Evolutionary conservation across 202 grass and related monocot genomes (phyloP), one percentile per base, ranked within the genome.

Genomic region (Setaria viridis): DNA sequence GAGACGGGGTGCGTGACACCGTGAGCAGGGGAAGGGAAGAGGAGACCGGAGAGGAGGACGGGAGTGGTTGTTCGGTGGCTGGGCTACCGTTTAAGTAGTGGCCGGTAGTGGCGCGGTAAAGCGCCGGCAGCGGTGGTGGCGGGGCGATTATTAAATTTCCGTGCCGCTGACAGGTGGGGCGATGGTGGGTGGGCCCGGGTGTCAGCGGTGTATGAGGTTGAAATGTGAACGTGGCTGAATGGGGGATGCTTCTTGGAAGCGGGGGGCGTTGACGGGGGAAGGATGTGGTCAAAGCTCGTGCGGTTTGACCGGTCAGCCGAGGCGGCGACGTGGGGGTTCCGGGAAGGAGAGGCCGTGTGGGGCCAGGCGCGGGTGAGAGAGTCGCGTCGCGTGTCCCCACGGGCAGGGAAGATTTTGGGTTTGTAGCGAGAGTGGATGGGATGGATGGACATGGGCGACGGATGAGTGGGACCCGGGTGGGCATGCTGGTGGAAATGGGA

Each of bases 271-370:
- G 77, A 85, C 35, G 46, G 6, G 6, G 3, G 7, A 35, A 42
- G 12, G 45, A 33, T 2, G 2, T 25, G 14, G 89, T 91, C 81
- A 91, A 77, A 88, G 77, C 85, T 91, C 85, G 89, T 91, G 89
- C 65, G 57, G 72, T 57, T 88, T 67, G 75, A 84, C 81, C 14
- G 10, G 81, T 84, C 81, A 80, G 49, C 17, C 56, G 39, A 11
- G 87, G 87, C 75, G 87, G 87, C 84, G 76, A 80, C 76, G 42
- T 62, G n/a, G 21, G 67, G 29, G 6, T 84, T 88, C 67, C 74
- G 19, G 19, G 75, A 84, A 84, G 81, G 66, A 15, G 75, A 74
- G 35, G 37, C 74, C 25, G 67, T 7, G 79, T 70, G 72, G 79
- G 72, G 4, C 64, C 86, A 1, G 62, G 32, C 14, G 17, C 1